phyloP scores from a whole-genome alignment of 2,329 filamentous ascomycete genomes.

The Myotisia sp. region DNA sequence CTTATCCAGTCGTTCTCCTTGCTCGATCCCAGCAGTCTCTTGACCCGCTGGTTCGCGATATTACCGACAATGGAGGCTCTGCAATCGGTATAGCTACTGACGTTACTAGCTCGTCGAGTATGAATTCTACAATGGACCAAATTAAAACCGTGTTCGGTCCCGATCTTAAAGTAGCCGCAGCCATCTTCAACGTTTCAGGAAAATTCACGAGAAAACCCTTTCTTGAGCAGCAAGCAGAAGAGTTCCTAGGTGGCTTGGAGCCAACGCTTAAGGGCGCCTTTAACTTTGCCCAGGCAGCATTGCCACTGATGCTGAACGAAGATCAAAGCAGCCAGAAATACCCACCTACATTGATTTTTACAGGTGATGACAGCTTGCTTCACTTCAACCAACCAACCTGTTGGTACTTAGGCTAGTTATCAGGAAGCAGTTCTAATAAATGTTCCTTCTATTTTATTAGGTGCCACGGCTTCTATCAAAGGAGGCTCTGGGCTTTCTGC shows the following conservation, averaged over 20 bases:
- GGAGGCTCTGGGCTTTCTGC: slow-evolving; percentile 53
- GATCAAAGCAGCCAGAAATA: slow-evolving; percentile 40
- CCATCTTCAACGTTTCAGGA: slow-evolving; percentile 48
- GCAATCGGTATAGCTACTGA: slow-evolving; percentile 49
- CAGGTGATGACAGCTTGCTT: slow-evolving; percentile 21
- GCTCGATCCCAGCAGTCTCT: slow-evolving; percentile 45
- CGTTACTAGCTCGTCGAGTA: slow-evolving; percentile 38
- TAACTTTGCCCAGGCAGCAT: slow-evolving; percentile 55
- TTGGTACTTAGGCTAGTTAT: too few species aligned
- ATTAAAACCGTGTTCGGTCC: slow-evolving; percentile 43
- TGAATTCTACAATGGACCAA: slow-evolving; percentile 40
- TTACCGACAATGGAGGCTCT: slow-evolving; percentile 44
- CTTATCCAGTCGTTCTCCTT: slow-evolving; percentile 46
- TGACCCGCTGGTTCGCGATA: slow-evolving; percentile 42
- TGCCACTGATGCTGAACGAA: slow-evolving; percentile 56
- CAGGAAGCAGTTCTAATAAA: background rate
- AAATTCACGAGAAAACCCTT: slow-evolving; percentile 46
- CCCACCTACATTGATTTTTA: slow-evolving; percentile 71
- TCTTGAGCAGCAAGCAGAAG: slow-evolving; percentile 44
- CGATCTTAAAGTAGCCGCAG: slow-evolving; percentile 33
- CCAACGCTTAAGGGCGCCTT: slow-evolving; percentile 51
- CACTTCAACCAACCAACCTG: too few species aligned
- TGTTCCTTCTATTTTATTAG: slow-evolving; percentile 21
- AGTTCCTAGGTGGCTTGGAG: slow-evolving; percentile 40
- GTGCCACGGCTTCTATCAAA: slow-evolving; percentile 66